Evolutionary conservation across 306 rosid genomes (phyloP), one percentile per base, ranked within the genome.

Genomic region (Prunus mira): DNA sequence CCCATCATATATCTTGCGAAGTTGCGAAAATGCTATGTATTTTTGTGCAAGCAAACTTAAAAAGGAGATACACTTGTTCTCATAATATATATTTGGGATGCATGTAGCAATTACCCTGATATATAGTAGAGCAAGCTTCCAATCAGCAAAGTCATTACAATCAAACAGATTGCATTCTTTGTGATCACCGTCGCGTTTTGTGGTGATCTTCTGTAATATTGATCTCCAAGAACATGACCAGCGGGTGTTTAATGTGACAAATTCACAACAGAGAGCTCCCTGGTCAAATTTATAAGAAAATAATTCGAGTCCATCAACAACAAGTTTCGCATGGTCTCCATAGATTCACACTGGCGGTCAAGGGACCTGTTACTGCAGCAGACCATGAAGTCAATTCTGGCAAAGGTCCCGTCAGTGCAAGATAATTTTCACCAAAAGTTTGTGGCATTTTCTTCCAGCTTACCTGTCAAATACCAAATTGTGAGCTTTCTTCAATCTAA

Each of bases 321-420:
- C 52, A 34, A 41, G 56, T 69, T 58, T 50, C 72, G 77, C 85
- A 92, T 41, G 88, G 86, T 75, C 76, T 84, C 97, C 99, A 92
- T 25, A 87, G 81, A 80, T 79, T 89, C 74, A 95, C 97, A 64
- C 77, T 72, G 64, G 25, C 17, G 51, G 82, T 87, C 67, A 90
- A 85, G 52, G 97, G 91, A 50, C 78, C 83, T 22, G 91, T 88
- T 65, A 92, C 86, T 67, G 77, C 83, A 51, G 85, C 84, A 78
- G 96, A 89, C 99, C 99, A 92, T 55, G 90, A 83, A 25, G 78
- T 54, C 78, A 90, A 66, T 73, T 94, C 90, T 34, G 96, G 97
- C 60, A 86, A 85, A 47, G 96, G 84, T 79, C 96, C 99, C 2
- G 97, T 92, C 58, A 95, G 72, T 77, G 97, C 97, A 84, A 92